Evolutionary conservation across 345 rosid species (phyloP).

Genomic region (Melaleuca quinquenervia): DNA sequence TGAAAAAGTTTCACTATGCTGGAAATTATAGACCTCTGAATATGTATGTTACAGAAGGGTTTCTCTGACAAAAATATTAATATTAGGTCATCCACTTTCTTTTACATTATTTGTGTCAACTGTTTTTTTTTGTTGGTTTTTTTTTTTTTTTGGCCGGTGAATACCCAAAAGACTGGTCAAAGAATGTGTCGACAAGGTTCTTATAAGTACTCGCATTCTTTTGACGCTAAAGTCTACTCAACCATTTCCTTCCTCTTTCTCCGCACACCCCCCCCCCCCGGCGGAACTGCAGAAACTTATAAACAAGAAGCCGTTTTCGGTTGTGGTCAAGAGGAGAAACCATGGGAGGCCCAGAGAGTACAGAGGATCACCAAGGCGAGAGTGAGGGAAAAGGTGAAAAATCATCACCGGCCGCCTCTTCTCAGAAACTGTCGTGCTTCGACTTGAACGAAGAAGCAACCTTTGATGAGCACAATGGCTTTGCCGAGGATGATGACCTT

Average conservation of each 20-base stretch:
- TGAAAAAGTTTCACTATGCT: background rate
- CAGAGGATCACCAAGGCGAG: background rate
- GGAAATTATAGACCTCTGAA: background rate
- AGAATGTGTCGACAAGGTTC: background rate
- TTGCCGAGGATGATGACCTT: background rate
- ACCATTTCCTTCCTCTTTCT: background rate
- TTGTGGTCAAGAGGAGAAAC: background rate
- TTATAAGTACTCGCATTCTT: background rate
- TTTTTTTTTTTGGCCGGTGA: background rate
- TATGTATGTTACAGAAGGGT: background rate
- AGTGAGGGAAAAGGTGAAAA: background rate
- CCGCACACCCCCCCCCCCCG: too few species aligned
- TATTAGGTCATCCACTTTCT: background rate
- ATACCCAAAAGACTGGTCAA: background rate
- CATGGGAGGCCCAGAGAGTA: background rate
- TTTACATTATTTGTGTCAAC: background rate
- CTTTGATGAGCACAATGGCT: background rate
- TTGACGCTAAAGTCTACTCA: background rate
- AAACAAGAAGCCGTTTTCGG: background rate
- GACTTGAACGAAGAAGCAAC: slow-evolving; percentile 31
- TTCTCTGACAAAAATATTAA: background rate
- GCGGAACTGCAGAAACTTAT: background rate
- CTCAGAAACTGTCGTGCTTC: slow-evolving; percentile 1
- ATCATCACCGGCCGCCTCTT: background rate
- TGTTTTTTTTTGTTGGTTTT: background rate